Evolutionary conservation across 2,329 filamentous ascomycete genomes (phyloP), one percentile per base, ranked within the genome.

Genomic region (Trichoderma endophyticum): DNA sequence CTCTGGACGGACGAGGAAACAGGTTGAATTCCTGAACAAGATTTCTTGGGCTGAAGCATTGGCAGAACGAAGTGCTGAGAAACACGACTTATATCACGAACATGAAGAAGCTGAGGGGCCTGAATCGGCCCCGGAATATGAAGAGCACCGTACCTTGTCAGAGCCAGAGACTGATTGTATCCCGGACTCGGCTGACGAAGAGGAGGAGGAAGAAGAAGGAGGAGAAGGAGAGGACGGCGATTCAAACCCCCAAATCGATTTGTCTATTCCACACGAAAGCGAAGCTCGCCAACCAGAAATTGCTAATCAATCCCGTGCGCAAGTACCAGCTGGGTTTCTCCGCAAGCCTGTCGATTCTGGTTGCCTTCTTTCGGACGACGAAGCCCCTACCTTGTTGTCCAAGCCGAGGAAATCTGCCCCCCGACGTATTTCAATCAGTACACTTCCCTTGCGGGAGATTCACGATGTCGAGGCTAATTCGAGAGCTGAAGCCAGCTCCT

Each of bases 361-460:
- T 2, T 77, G 76, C 65, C 74, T 75, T 6, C 76, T 82, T 7
- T 82, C 81, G 6, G 81, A 82, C 62, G 81, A 82, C 21, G 81
- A 82, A 69, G 76, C 78, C 15, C 81, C 81, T 0, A 70, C 81
- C n/a, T 54, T 77, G 14, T 66, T 78, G 26, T 71, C 74, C 5
- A 73, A 73, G 32, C 68, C 71, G 18, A 72, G 71, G 11, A 70
- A 54, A 32, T 18, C 12, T 6, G 39, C 59, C 18, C 74, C 59
- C n/a, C 6, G 51, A 12, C 26, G 9, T 14, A 63, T 39, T 12
- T 39, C 39, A n/a, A 26, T 28, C 14, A 28, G 21, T 32, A 26
- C 28, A 8, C 63, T 54, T 12, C 34, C 54, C 11, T 8, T 60
- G 28, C 66, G 39, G 8, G 57, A 70, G 28, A 62, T 59, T 9